Evolutionary conservation across 305 asterid species (phyloP).

Genomic region (Solanum hybrid): DNA sequence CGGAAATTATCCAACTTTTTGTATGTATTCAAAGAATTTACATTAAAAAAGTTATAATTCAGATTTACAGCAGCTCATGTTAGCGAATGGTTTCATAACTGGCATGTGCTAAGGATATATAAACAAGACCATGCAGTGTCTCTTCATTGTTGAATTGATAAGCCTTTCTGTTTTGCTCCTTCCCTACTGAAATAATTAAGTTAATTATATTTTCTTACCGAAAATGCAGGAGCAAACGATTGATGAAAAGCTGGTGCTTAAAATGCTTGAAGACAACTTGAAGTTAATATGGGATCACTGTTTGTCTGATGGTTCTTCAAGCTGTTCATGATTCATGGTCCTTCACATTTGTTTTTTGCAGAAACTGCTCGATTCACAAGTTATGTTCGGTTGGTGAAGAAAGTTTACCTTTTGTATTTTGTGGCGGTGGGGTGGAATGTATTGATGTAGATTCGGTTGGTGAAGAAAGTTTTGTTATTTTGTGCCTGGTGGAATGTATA

Average conservation of each 20-base stretch:
- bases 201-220: neutral
- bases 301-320: conserved; percentile 8
- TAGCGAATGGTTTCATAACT: neutral
- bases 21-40: neutral
- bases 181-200: neutral
- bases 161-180: neutral
- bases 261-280: conserved; percentile 28
- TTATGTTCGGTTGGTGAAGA: too few species aligned
- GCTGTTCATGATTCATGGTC: neutral
- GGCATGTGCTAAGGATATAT: neutral
- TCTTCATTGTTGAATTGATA: neutral
- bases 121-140: neutral
- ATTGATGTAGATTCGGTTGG: neutral
- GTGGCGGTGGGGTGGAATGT: neutral
- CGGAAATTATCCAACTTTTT: neutral
- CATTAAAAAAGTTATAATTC: neutral
- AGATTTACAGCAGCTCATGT: neutral
- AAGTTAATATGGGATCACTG: conserved; percentile 35
- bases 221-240: conserved; percentile 25
- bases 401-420: too few species aligned
- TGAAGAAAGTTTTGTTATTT: too few species aligned
- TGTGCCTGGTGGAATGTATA: too few species aligned
- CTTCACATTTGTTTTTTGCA: neutral
- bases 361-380: too few species aligned
- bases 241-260: conserved; percentile 14